A percentile compares a stretch with the other conserved stretches of the same genome.
Conservation (phyloP, 108 stramenopile genomes). For the Pseudonitzschia pungens region DNA sequence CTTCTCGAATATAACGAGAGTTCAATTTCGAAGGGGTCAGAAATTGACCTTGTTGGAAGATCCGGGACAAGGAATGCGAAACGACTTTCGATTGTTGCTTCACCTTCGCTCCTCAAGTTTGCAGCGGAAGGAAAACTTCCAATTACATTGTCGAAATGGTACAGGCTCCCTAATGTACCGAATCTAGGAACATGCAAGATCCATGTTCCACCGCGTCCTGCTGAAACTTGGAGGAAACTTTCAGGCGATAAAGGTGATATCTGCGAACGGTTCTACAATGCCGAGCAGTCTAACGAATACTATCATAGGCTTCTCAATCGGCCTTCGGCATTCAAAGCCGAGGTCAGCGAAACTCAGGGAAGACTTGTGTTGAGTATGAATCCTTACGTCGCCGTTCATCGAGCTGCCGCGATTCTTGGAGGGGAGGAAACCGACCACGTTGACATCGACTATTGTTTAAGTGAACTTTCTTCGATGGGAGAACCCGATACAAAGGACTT, state of each 20-base stretch:
- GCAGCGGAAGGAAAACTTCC: slow-evolving; percentile 47
- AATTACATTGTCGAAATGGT: slow-evolving; percentile 38
- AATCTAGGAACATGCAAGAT: slow-evolving; percentile 37
- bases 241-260: slow-evolving; percentile 15
- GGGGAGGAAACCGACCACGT: slow-evolving; percentile 15
- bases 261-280: slow-evolving; percentile 40
- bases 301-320: slow-evolving; percentile 26
- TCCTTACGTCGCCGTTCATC: slow-evolving; percentile 19
- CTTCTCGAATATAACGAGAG: slow-evolving; percentile 33
- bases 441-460: slow-evolving; percentile 15
- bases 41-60: slow-evolving; percentile 40
- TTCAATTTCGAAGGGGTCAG: neutral
- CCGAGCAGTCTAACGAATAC: slow-evolving; percentile 46
- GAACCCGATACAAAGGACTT: slow-evolving; percentile 22
- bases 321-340: slow-evolving; percentile 2
- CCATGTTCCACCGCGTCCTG: slow-evolving; percentile 40
- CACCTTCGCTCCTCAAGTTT: slow-evolving; percentile 45
- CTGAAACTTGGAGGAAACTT: slow-evolving; percentile 35
- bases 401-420: slow-evolving; percentile 16
- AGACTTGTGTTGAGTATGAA: slow-evolving; percentile 17
- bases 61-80: slow-evolving; percentile 44
- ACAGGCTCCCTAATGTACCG: slow-evolving; percentile 24
- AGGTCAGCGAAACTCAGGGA: slow-evolving; percentile 1
- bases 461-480: slow-evolving; percentile 22
- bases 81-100: slow-evolving; percentile 42